Evolutionary conservation across 768 basidiomycete genomes (phyloP), one percentile per base, ranked within the genome.

Genomic region (Auriscalpium orientale): DNA sequence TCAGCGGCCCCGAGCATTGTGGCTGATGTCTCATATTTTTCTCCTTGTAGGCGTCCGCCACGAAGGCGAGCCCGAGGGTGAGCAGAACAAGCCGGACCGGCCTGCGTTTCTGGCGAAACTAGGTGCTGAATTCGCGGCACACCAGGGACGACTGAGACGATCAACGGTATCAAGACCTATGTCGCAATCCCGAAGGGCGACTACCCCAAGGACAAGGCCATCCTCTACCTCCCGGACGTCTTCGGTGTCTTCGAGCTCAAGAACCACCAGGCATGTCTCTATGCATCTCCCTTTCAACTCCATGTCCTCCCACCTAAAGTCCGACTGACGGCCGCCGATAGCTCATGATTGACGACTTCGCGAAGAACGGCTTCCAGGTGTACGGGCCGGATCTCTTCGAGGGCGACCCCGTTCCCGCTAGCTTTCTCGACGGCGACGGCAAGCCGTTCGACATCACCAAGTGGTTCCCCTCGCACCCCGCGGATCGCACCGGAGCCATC

Each of bases 291-390:
- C n/a, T n/a, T n/a, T n/a, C n/a, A n/a, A n/a, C n/a, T n/a, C n/a
- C 18, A 4, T 43, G 4, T 43, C 15, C 15, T 18, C 40, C 15
- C n/a, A n/a, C n/a, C n/a, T n/a, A n/a, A n/a, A n/a, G n/a, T n/a
- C n/a, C 13, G 6, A 18, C 40, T 43, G 40, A 43, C 13, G 15
- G 6, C 40, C 13, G 15, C 22, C 16, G 35, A 33, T 56, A 79
- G 76, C 62, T 75, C 15, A 70, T 79, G 15, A 71, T 70, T 7
- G 78, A 79, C 55, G 76, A 72, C 57, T 75, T 72, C 60, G 73
- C 75, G 28, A 58, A 55, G 20, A 74, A 74, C 49, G 75, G 75
- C 11, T 74, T 71, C 54, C 53, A 53, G 22, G 61, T 62, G 43
- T 62, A 57, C 35, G 43, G 22, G 0, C 59, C 65, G 12, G 61